Evolutionary conservation across 768 basidiomycete species (phyloP).

Genomic region (Hypholoma sublateritium): DNA sequence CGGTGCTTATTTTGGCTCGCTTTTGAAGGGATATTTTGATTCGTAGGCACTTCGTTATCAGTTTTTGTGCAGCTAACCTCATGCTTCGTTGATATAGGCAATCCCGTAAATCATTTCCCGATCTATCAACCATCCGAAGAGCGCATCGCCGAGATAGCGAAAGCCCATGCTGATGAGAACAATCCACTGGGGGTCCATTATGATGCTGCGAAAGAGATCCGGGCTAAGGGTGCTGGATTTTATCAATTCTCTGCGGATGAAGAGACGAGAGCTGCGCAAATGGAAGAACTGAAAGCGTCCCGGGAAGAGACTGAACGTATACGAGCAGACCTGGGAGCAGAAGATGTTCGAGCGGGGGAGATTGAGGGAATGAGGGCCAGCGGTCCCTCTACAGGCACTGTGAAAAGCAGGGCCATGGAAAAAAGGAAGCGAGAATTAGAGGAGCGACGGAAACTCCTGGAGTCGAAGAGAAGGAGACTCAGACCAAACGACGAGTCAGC

Average conservation of each 20-base stretch:
- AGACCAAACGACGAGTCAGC: constrained; percentile 11
- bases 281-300: constrained; percentile 74
- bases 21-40: constrained; percentile 56
- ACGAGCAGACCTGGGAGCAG: constrained; percentile 59
- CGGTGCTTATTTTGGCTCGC: too few species aligned
- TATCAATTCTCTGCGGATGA: constrained; percentile 92
- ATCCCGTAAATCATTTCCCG: constrained; percentile 85
- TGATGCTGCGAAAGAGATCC: constrained; percentile 78
- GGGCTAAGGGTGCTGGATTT: constrained; percentile 87
- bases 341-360: constrained; percentile 66
- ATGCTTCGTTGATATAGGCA: constrained; percentile 44
- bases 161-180: constrained; percentile 66
- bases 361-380: constrained; percentile 70
- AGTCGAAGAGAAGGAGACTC: constrained; percentile 65
- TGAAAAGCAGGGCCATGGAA: constrained; percentile 60
- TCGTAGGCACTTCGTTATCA: constrained; percentile 33
- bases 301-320: constrained; percentile 71
- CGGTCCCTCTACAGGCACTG: constrained; percentile 21
- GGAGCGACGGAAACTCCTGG: constrained; percentile 59
- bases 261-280: constrained; percentile 71
- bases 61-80: not conserved
- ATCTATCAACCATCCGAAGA: constrained; percentile 85
- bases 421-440: constrained; percentile 77
- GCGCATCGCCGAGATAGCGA: constrained; percentile 71
- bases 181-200: constrained; percentile 79